Conservation (phyloP, 306 rosid species). For the Corylus avellana region DNA sequence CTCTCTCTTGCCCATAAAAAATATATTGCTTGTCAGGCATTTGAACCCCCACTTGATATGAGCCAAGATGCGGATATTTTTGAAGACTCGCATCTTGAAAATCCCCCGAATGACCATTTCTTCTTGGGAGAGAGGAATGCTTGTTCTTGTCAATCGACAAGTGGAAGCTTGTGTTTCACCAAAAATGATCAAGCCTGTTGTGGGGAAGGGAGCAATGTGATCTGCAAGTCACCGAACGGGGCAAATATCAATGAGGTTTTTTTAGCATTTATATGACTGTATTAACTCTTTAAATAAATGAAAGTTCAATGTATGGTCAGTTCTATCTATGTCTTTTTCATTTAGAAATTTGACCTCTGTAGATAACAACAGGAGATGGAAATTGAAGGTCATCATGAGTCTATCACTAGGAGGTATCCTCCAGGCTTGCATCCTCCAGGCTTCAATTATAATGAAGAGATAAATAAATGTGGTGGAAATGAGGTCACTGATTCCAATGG, state of each 20-base stretch:
- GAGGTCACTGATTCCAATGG: constrained; percentile 53
- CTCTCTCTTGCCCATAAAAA: background rate
- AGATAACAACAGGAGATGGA: constrained; percentile 77
- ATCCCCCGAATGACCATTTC: constrained; percentile 30
- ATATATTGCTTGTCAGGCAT: constrained; percentile 53
- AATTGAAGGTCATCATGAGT: constrained; percentile 41
- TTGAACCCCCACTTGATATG: constrained; percentile 96
- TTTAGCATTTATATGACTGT: constrained; percentile 21
- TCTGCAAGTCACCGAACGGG: constrained; percentile 35
- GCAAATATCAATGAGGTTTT: constrained; percentile 53
- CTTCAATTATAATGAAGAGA: constrained; percentile 40
- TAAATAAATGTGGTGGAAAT: constrained; percentile 41
- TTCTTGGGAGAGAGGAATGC: constrained; percentile 42
- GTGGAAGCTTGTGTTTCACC: constrained; percentile 42
- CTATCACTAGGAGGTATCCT: constrained; percentile 39
- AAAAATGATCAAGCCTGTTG: constrained; percentile 45
- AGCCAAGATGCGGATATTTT: constrained; percentile 57
- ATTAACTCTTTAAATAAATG: constrained; percentile 25
- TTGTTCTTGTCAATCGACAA: constrained; percentile 46
- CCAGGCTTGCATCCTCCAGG: constrained; percentile 41
- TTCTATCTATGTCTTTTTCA: constrained; percentile 46
- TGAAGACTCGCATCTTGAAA: constrained; percentile 46
- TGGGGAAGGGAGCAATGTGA: constrained; percentile 42
- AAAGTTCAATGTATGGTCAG: constrained; percentile 30
- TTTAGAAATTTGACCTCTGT: constrained; percentile 69